A percentile compares a stretch with the other conserved stretches of the same genome.
phyloP scores from a whole-genome alignment of 352 stramenopile genomes.

The Phytophthora sp. region DNA sequence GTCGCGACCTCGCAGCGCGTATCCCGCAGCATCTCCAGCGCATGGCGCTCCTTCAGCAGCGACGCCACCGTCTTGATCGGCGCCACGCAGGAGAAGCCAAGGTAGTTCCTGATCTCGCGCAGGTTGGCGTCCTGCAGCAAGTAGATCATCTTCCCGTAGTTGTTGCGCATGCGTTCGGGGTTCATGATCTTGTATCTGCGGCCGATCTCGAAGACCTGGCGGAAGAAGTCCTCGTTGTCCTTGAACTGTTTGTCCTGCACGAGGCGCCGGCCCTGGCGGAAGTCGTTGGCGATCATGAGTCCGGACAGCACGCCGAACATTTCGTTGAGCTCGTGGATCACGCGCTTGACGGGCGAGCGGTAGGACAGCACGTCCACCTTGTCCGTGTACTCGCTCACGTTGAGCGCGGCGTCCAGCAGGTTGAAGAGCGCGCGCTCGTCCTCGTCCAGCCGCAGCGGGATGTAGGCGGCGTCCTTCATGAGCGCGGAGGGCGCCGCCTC shows the following conservation, averaged over 20 bases:
- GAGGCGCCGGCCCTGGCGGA: conserved; percentile 60
- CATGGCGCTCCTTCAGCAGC: conserved; percentile 73
- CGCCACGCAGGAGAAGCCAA: conserved; percentile 81
- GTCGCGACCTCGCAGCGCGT: conserved; percentile 68
- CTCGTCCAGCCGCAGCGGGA: conserved; percentile 73
- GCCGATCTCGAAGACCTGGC: conserved; percentile 90
- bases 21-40: conserved; percentile 79
- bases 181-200: conserved; percentile 96
- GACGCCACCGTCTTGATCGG: conserved; percentile 76
- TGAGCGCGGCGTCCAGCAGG: conserved; percentile 81
- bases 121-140: conserved; percentile 92
- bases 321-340: conserved; percentile 73
- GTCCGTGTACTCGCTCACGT: conserved; percentile 94
- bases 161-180: conserved; percentile 89
- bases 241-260: conserved; percentile 67
- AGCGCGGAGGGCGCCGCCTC: conserved; percentile 30
- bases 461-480: conserved; percentile 51
- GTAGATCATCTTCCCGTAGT: conserved; percentile 96
- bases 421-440: conserved; percentile 79
- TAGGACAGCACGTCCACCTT: conserved; percentile 89
- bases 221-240: conserved; percentile 85
- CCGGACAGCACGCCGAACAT: conserved; percentile 70
- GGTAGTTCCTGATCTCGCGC: conserved; percentile 66
- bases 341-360: conserved; percentile 71
- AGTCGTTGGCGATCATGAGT: conserved; percentile 68